Conservation (phyloP, 768 basidiomycete genomes). For the Cystobasidium ongulense region DNA sequence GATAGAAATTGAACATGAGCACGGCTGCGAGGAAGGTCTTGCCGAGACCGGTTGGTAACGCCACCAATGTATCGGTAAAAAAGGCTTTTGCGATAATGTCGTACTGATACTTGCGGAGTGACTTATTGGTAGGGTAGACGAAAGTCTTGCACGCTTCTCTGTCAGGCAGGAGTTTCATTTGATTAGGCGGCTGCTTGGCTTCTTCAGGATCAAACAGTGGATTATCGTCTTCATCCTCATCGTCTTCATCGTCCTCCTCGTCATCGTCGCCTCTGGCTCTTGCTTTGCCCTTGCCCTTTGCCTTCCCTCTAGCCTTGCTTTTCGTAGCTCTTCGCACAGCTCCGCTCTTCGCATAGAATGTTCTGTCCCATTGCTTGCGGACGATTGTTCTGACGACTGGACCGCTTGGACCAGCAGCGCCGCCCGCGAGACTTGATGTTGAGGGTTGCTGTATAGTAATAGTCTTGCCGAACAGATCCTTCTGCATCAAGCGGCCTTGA, state of each 20-base stretch:
- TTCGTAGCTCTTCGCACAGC: conserved; percentile 46
- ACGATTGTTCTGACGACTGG: conserved; percentile 52
- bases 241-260: conserved; percentile 50
- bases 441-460: background rate
- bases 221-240: conserved; percentile 52
- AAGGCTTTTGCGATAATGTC: conserved; percentile 79
- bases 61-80: conserved; percentile 87
- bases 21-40: conserved; percentile 98
- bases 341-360: conserved; percentile 74
- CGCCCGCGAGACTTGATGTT: background rate
- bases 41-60: conserved; percentile 88
- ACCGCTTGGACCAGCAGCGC: background rate
- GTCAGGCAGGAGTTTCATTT: conserved; percentile 71
- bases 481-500: background rate
- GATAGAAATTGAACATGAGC: conserved; percentile 66
- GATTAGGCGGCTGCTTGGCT: conserved; percentile 73
- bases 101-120: conserved; percentile 85
- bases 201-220: conserved; percentile 52
- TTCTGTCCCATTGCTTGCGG: conserved; percentile 83
- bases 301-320: conserved; percentile 51
- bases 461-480: conserved; percentile 18
- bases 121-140: conserved; percentile 81
- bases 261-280: conserved; percentile 46
- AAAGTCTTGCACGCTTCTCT: conserved; percentile 72
- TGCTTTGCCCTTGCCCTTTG: conserved; percentile 43